Evolutionary conservation across 164 flowering plant genomes (phyloP).

Genomic region (Sedum album): DNA sequence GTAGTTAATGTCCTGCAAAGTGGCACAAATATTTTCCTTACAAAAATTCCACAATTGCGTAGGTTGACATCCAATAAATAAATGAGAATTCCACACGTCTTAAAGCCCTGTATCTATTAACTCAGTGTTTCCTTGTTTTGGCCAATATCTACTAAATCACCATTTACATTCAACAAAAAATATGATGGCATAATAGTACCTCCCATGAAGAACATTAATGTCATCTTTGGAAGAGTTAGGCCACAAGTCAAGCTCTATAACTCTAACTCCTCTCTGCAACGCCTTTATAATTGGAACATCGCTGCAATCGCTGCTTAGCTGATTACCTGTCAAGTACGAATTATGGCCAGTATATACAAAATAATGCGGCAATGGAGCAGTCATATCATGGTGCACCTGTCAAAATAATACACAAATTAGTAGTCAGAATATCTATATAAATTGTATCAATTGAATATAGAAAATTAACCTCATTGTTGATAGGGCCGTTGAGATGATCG

Average conservation of each 20-base stretch:
- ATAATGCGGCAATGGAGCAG: not conserved
- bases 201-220: not conserved
- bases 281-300: not conserved
- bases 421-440: too few relatives aligned
- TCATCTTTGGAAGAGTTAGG: not conserved
- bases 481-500: slow-evolving; percentile 64
- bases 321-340: not conserved
- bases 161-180: not conserved
- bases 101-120: too few relatives aligned
- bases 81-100: too few relatives aligned
- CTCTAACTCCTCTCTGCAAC: not conserved
- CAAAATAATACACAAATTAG: too few relatives aligned
- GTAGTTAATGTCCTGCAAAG: slow-evolving; percentile 52
- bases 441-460: too few relatives aligned
- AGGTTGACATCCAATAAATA: too few relatives aligned
- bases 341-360: not conserved
- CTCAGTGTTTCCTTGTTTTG: too few relatives aligned
- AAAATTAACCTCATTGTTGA: slow-evolving; percentile 36
- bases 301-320: not conserved
- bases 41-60: not conserved
- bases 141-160: too few relatives aligned
- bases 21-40: not conserved
- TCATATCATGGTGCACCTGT: too few relatives aligned
- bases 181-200: not conserved
- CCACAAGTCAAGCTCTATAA: not conserved